Conservation (phyloP, 2,329 filamentous ascomycete genomes). For the Lasiodiplodia citricola region DNA sequence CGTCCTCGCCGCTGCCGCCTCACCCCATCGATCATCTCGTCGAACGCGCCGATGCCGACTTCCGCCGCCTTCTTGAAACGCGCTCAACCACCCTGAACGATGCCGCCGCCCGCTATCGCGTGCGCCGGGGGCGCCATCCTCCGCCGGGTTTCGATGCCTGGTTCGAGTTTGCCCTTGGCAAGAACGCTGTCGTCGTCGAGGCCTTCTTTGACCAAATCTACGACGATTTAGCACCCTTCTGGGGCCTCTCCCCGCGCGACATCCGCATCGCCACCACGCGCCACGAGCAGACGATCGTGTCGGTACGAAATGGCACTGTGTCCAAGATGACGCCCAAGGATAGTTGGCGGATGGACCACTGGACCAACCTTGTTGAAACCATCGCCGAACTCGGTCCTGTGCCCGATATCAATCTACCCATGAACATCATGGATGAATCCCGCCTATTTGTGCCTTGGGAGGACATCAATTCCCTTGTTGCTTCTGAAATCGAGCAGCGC, state of each 20-base stretch:
- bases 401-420: slow-evolving; percentile 54
- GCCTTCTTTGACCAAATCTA: slow-evolving; percentile 60
- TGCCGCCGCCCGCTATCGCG: background rate
- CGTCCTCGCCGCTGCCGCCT: background rate
- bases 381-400: slow-evolving; percentile 32
- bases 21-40: background rate
- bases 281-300: background rate
- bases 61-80: background rate
- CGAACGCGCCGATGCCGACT: background rate
- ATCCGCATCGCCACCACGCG: slow-evolving; percentile 39
- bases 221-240: slow-evolving; percentile 56
- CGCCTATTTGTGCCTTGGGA: slow-evolving; percentile 48
- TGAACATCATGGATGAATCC: slow-evolving; percentile 58
- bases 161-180: slow-evolving; percentile 51
- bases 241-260: slow-evolving; percentile 50
- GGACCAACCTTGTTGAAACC: background rate
- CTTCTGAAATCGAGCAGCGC: background rate
- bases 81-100: background rate
- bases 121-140: slow-evolving; percentile 40
- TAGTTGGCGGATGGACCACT: background rate
- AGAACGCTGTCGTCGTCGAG: slow-evolving; percentile 49
- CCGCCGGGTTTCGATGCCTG: slow-evolving; percentile 57
- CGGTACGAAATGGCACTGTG: background rate
- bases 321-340: background rate
- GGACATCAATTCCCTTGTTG: background rate